Base-by-base conservation (phyloP, 2,329 filamentous ascomycete species). In the Didymella pomorum region DNA sequence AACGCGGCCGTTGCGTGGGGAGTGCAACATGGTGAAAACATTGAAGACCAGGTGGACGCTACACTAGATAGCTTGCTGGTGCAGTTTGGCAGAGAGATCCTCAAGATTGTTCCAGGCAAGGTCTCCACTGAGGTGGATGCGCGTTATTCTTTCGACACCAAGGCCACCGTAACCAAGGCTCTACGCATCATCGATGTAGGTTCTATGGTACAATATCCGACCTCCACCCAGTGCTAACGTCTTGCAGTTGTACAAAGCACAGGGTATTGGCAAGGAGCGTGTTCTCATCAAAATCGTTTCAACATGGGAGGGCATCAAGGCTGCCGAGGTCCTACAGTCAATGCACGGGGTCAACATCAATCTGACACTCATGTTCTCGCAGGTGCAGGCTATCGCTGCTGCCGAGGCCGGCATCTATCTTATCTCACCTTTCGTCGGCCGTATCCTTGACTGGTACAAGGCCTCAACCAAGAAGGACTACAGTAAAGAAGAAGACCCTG, bases 371-470 rank as follows among this genome's bases (percentile, higher is more conserved):
- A n/a, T n/a, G 90, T 99, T 99, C 89, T 97, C 94, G 47, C 84
- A 90, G 65, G 86, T 90, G 68, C 95, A 99, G 86, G 95, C 95
- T 76, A 95, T 98, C 75, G 93, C 91, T 70, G 94, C 91, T 75
- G 95, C 95, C 63, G 95, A 99, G 86, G 95, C 95, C 70, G 88
- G 87, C 75, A 93, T 94, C 73, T 98, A 91, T 89, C 91, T 99
- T 78, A 98, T 99, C 84, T 98, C 95, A 49, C 95, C 95, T 79
- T 99, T 98, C 83, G 95, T 99, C 71, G 95, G 95, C 80, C 93
- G 95, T 79, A 99, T 99, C 78, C 91, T 99, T 70, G 95, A 99
- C 84, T 99, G 94, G 94, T 97, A 89, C 91, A 99, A 99, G 92
- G 92, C 92, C 60, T 84, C 88, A 71, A 91, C 88, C 80, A 96